Percentiles rank a stretch among this genome's conserved stretches.
Evolutionary conservation across 148 eudicot species (phyloP).

Genomic region (Suaeda aralocaspica): DNA sequence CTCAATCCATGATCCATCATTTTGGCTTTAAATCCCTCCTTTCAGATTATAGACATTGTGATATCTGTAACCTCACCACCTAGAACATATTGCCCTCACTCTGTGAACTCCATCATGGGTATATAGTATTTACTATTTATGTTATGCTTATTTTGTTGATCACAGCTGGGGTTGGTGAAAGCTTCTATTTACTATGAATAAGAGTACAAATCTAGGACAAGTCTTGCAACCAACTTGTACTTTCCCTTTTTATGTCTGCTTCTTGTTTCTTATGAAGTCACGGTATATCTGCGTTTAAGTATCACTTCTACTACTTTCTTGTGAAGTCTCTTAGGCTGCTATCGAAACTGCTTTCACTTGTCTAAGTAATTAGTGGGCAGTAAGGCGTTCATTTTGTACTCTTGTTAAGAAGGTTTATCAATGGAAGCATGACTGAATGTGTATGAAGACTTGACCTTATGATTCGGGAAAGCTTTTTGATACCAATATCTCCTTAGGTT

Average conservation of each 20-base stretch:
- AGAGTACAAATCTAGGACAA: not conserved
- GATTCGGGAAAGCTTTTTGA: too few species aligned
- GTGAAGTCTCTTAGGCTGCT: not conserved
- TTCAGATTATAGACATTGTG: not conserved
- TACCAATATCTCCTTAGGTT: too few species aligned
- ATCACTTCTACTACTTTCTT: not conserved
- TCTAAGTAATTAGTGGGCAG: not conserved
- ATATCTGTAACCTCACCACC: not conserved
- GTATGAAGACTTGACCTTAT: too few species aligned
- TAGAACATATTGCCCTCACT: not conserved
- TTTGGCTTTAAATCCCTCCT: not conserved
- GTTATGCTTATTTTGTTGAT: not conserved
- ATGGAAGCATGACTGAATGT: too few species aligned
- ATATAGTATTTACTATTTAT: not conserved
- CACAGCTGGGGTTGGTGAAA: not conserved
- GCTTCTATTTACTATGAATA: not conserved
- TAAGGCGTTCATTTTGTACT: too few species aligned
- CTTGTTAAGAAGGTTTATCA: too few species aligned
- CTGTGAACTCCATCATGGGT: not conserved
- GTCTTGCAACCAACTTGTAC: too few species aligned
- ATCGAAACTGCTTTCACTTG: not conserved
- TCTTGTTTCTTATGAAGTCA: too few species aligned
- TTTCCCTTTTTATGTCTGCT: not conserved
- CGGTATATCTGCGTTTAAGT: too few species aligned
- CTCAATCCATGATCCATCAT: not conserved